Percentiles rank a stretch among this genome's conserved stretches.
Evolutionary conservation across 2,329 filamentous ascomycete genomes (phyloP).

Genomic region (Trichophyton benhamiae): DNA sequence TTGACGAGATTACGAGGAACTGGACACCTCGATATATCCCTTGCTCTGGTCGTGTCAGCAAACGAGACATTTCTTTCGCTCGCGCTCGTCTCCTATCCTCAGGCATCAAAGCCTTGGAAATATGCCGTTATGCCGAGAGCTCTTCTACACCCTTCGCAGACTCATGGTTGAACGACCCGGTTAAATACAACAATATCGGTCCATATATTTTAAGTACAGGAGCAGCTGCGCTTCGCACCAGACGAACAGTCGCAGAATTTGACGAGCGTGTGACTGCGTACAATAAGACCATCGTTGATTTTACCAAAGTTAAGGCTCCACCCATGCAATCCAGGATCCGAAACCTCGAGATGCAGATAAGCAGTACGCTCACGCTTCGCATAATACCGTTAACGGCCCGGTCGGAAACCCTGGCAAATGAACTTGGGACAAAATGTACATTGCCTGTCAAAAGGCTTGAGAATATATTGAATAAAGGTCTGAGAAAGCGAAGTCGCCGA

Average conservation of each 20-base stretch:
- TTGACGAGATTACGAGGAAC: conserved; percentile 35
- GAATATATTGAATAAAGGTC: conserved; percentile 57
- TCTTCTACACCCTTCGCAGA: conserved; percentile 6
- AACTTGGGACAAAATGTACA: conserved; percentile 64
- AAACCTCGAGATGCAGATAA: conserved; percentile 35
- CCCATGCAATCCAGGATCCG: conserved; percentile 35
- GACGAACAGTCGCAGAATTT: conserved; percentile 38
- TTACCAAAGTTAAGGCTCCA: conserved; percentile 35
- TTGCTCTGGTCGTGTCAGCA: conserved; percentile 38
- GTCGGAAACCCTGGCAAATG: conserved; percentile 64
- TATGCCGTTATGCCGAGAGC: conserved; percentile 52
- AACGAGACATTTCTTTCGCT: conserved; percentile 68
- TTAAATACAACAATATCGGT: conserved; percentile 22
- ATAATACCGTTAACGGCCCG: conserved; percentile 61
- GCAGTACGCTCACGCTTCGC: conserved; percentile 41
- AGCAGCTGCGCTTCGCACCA: conserved; percentile 43
- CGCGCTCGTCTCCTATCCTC: conserved; percentile 65
- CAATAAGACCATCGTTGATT: conserved; percentile 33
- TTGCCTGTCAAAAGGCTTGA: conserved; percentile 68
- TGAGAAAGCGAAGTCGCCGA: conserved; percentile 60
- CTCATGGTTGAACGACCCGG: conserved; percentile 20
- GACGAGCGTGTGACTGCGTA: conserved; percentile 35
- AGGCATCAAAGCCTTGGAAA: conserved; percentile 80
- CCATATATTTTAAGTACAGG: conserved; percentile 36
- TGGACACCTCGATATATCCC: conserved; percentile 44